Base-by-base conservation (phyloP, 2,329 filamentous ascomycete genomes). In the Karstenula rhodostoma region DNA sequence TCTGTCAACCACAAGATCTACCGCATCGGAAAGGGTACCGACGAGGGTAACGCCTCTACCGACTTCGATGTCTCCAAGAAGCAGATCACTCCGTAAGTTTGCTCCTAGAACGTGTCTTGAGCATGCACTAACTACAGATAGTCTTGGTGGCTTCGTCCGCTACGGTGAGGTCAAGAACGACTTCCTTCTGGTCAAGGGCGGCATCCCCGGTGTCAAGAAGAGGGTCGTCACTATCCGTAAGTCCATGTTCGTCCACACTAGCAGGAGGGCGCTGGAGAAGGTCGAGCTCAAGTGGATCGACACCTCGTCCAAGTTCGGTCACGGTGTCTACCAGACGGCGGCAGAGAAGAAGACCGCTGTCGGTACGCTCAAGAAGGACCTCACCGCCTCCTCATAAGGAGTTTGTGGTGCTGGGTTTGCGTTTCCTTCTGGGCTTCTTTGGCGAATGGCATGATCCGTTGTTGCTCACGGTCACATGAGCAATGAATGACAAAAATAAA, bases 1-100 rank as follows among this genome's bases (percentile, higher is more conserved):
- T 98, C 95, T 69, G 92, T 95, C 87, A 99, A 99, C 92, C 95
- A 99, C 93, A 99, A 99, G 92, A 85, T 99, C 81, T 99, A 98
- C 92, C 93, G 95, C 74, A 92, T 99, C 75, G 95, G 94, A 81
- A 96, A 95, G 90, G 94, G 88, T 77, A 86, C 87, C 72, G 92
- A 95, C 77, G 93, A 95, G 80, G 90, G 90, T 82, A 97, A 93
- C 85, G 95, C 93, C 76, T 91, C 94, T 61, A 99, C 95, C 71
- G 93, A 97, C 70, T 89, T 94, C 79, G 95, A 99, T 80, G 89
- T 96, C 80, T 96, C 94, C 86, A 97, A 97, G 91, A 99, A 99
- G 92, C 90, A 88, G 82, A 99, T 99, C 84, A 98, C 94, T 81
- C 94, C 94, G 94, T 98, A 95, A 81, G 94, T 94, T 67, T 55